Evolutionary conservation across 148 eudicot species (phyloP), one percentile per base, ranked within the genome.

Genomic region (Rhododendron ferrugineum): DNA sequence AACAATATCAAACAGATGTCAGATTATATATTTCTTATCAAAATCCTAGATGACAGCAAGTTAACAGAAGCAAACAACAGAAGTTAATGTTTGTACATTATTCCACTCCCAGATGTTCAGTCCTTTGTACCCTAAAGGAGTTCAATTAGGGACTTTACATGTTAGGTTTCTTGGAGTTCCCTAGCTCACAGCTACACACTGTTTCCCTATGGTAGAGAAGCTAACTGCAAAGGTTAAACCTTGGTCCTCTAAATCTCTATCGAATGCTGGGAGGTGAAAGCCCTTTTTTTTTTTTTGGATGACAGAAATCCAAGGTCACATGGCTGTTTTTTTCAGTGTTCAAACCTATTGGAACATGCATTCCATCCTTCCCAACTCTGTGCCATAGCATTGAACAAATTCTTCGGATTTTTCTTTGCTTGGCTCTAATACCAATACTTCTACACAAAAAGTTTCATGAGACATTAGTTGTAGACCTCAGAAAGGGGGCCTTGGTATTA

Each of bases 51-150:
- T 7, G 11, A 18, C 56, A 85, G 32, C 16, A 81, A 73, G 62
- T 80, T 85, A 52, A 80, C 74, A 47, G 68, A 72, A 85, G 15
- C 82, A 28, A 85, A 7, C 42, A 18, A 66, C 73, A 46, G 16
- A 83, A 68, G 7, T 7, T 62, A 20, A 62, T 82, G 23, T 64
- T 64, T 26, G 32, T 26, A 66, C 32, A 26, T 10, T 66, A 11
- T n/a, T 66, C 32, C 32, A 66, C 15, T 66, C 32, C 72, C 72
- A 66, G 72, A 66, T 9, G 15, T 26, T n/a, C 32, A 58, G 22
- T 26, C 5, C 72, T 66, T 64, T n/a, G 30, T n/a, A 64, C 72
- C 72, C 30, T n/a, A 32, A 11, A 66, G 70, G 70, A 62, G 32
- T 66, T 66, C 30, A 26, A 64, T 64, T 10, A 64, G 70, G 28